Base-by-base conservation (phyloP, 228 moss, liverwort and hornwort genomes). In the Sphagnum fallax region DNA sequence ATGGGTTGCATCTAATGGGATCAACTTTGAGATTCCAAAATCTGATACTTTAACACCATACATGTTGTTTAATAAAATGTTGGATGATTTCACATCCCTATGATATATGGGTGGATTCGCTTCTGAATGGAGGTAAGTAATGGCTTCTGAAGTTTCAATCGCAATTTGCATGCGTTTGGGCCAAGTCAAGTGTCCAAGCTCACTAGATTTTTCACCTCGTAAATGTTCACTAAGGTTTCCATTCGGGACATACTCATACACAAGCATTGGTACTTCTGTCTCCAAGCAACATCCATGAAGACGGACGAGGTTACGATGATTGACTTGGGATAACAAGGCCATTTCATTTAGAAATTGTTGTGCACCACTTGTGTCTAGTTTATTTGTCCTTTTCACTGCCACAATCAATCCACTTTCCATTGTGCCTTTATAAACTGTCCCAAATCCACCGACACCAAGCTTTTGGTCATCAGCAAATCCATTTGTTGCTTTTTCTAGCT, bases 51-150 rank as follows among this genome's bases (percentile, higher is more conserved):
- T 86, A 13, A 82, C 80, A 47, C 77, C 77, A 16, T 82, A 86
- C 0, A 73, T 77, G 6, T 82, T 80, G n/a, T 77, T 75, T 65
- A 86, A 66, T 53, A 86, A 71, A 8, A 86, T 86, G 48, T 82
- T 86, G 18, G 82, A 75, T 2, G 80, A 75, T 79, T 86, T 86
- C 71, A 86, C 86, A 51, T 86, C 86, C 49, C 86, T 77, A 60
- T 86, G 86, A 71, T 86, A 86, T 69, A 86, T 86, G 69, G 86
- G 86, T 47, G 86, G 82, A 69, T 74, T 70, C 47, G 82, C 82
- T 63, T 55, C 70, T 50, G 80, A 86, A 61, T 86, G 85, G 52
- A 85, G 79, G 66, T 85, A 85, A 47, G 85, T 76, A 13, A 85
- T 58, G 14, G 58, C 68, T 7, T 68, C 12, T 4, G 57, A 48